These are phyloP conservation scores for Neurospora africana DNA, from an alignment of 495 filamentous ascomycete genomes.

Conservation along the genomic window DNA sequence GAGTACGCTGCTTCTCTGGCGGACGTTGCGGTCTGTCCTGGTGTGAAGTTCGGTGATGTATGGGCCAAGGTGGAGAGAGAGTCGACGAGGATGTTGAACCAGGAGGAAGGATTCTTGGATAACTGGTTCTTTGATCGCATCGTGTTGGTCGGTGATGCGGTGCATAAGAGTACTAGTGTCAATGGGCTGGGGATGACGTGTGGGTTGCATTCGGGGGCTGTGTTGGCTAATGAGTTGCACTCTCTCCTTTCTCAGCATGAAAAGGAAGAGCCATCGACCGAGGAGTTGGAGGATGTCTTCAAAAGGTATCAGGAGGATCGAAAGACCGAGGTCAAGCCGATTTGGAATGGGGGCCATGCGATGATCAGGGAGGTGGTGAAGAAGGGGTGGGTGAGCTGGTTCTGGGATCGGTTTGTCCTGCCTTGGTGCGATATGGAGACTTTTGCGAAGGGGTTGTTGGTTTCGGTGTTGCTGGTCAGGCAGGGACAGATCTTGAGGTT, in stretches of 20 bases:
- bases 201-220: background rate
- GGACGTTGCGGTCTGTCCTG: background rate
- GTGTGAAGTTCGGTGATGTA: background rate
- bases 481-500: background rate
- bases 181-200: background rate
- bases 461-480: background rate
- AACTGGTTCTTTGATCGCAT: constrained; percentile 30
- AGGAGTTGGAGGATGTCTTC: background rate
- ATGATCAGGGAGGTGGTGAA: background rate
- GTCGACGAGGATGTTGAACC: constrained; percentile 11
- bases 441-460: background rate
- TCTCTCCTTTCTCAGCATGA: background rate
- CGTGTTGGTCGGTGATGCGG: constrained; percentile 33
- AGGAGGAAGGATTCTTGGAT: constrained; percentile 32
- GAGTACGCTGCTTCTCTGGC: background rate
- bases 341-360: background rate
- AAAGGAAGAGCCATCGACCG: background rate
- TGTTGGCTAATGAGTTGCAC: background rate
- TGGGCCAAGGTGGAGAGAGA: background rate
- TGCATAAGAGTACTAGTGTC: constrained; percentile 22
- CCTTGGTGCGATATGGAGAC: background rate
- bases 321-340: background rate
- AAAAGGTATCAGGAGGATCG: background rate
- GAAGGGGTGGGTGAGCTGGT: background rate
- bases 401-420: background rate